These are phyloP conservation scores for Musa troglodytarum DNA, from an alignment of 176 grass and related monocot species.

Conservation along the genomic window DNA sequence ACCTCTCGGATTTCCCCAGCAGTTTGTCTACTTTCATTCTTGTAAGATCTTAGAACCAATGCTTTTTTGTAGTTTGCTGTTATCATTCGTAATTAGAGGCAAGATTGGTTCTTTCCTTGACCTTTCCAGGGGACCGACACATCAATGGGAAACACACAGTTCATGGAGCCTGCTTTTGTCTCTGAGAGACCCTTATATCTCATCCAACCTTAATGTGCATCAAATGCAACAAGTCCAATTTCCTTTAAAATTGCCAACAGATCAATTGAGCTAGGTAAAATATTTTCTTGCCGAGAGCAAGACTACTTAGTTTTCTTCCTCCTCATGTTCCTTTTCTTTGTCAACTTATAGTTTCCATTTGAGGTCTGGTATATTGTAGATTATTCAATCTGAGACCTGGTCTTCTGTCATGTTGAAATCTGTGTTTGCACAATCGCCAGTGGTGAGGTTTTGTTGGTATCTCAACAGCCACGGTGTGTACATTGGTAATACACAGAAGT, in stretches of 20 bases:
- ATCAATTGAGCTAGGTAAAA: conserved; percentile 39
- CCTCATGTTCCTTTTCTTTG: too few species aligned
- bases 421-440: neutral
- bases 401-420: neutral
- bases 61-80: neutral
- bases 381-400: too few species aligned
- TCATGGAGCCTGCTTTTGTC: conserved; percentile 58
- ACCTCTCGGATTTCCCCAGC: conserved; percentile 53
- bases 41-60: conserved; percentile 38
- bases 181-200: conserved; percentile 44
- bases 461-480: neutral
- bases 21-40: conserved; percentile 33
- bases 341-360: neutral
- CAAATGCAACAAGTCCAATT: conserved; percentile 32
- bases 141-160: conserved; percentile 29
- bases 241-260: conserved; percentile 21
- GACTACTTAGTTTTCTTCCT: neutral
- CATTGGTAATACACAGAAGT: neutral
- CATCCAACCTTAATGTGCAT: conserved; percentile 38
- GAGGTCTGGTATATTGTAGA: neutral
- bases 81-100: conserved; percentile 5
- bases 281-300: neutral
- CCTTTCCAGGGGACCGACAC: conserved; percentile 51
- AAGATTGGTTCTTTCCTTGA: neutral
- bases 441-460: neutral